Evolutionary conservation across 192 early-diverging fungal species (phyloP), one percentile per base, ranked within the genome.

Genomic region (Dispira parvispora): DNA sequence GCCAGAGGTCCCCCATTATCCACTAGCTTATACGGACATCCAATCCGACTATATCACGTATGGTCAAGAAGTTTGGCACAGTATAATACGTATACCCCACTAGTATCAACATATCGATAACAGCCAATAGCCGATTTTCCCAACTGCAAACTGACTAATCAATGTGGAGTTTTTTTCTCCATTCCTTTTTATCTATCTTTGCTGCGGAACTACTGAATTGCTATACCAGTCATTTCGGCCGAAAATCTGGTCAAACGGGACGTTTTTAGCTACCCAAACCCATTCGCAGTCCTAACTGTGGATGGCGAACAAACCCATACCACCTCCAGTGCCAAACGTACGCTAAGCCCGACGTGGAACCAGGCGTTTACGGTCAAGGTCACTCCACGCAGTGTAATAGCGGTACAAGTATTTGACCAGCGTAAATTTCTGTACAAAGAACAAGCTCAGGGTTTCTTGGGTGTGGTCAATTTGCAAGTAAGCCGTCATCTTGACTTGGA

Each of bases 381-480:
- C 64, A 71, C 72, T 57, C 67, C 75, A 16, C 56, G 66, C 14
- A 89, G 86, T 65, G 82, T 90, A 16, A 77, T 98, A 61, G 87
- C 92, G 4, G 85, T 94, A 62, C 95, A 98, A 77, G 85, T 98
- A 42, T 98, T 98, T 80, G 95, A 98, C 76, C 93, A 98, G 76
- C 84, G 87, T 69, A 94, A 94, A 67, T 98, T 91, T 72, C 93
- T 94, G 70, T 91, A 82, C 78, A 87, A 82, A 66, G 80, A 82
- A 50, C 84, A 86, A 63, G 87, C 87, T 49, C 89, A 91, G 70
- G 88, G 88, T 23, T 98, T 98, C 66, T 75, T 96, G 38, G 92
- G 92, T 45, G 89, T 93, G 52, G 80, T 91, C 65, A 92, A 93
- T 66, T 77, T 94, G 25, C 82, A 85, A 55, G 79, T 96, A 65